Conservation (phyloP, 163 green algal genomes). For the Chlamydomonas reinhardtii region DNA sequence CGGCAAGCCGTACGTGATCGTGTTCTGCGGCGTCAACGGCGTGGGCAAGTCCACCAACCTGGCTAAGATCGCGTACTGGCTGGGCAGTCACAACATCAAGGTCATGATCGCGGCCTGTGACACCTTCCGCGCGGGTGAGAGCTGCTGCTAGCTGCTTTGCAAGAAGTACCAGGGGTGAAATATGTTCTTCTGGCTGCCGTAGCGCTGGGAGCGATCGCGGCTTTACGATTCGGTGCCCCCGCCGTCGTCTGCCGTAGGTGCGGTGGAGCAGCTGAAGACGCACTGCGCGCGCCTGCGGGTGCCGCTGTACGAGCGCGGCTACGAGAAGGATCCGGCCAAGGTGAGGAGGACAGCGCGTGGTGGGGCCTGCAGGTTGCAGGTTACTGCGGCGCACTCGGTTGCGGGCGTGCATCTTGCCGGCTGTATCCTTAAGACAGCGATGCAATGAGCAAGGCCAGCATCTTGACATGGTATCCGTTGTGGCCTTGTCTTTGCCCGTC, state of each 20-base stretch:
- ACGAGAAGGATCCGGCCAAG: constrained; percentile 98
- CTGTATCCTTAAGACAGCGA: too few species aligned
- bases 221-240: too few species aligned
- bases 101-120: constrained; percentile 98
- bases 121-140: constrained; percentile 88
- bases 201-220: neutral
- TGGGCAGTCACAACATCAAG: constrained; percentile 74
- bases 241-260: constrained; percentile 56
- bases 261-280: constrained; percentile 98
- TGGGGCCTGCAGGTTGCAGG: too few species aligned
- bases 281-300: constrained; percentile 91
- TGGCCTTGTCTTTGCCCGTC: too few species aligned
- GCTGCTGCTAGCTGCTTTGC: neutral
- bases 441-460: too few species aligned
- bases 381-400: too few species aligned
- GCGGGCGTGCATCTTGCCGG: too few species aligned
- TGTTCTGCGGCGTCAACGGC: constrained; percentile 99
- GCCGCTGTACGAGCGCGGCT: constrained; percentile 98
- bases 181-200: too few species aligned
- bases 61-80: constrained; percentile 96
- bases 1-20: constrained; percentile 94
- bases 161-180: too few species aligned
- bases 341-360: neutral
- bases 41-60: constrained; percentile 99
- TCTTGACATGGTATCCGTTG: too few species aligned